Evolutionary conservation across 2,329 filamentous ascomycete species (phyloP), one percentile per base, ranked within the genome.

Genomic region (Exophiala viscosa): DNA sequence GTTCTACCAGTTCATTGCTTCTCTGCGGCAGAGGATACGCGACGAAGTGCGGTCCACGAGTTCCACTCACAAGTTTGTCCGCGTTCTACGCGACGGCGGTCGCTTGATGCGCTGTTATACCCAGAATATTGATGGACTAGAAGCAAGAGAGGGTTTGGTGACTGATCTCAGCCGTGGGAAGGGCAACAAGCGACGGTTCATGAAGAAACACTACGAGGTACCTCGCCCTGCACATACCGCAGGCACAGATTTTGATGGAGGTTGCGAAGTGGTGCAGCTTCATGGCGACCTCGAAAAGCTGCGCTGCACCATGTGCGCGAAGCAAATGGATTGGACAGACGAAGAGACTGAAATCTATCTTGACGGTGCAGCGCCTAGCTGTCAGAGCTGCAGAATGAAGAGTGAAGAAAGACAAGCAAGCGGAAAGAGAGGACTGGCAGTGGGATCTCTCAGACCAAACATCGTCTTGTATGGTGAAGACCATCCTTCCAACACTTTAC

Each of bases 391-490:
- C 61, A 78, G 76, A 2, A 79, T 78, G 1, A 81, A 84, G 3
- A 84, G 82, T 2, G 78, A 80, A 1, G 80, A 80, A 5, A 76
- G 85, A 31, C 77, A 83, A 58, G 83, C 84, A 55, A 79, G 73
- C 45, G 86, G 86, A 10, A 86, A 87, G 63, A 77, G 85, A 53
- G 82, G 82, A 0, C 72, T 87, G 5, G 83, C 83, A 3, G 78
- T 88, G 2, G 85, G 85, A 32, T 83, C 84, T 55, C 73, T 89
- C 14, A 75, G 85, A 35, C 86, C 86, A 0, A 85, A 89, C 61
- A 86, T 89, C 61, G 85, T 89, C 1, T 73, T 89, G 1, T 89
- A 88, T 62, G 85, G 85, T 17, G 85, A 89, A 64, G 84, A 88
- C 47, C 84, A 89, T 60, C 86, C 86, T 0, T 80, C 80, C 31